Evolutionary conservation across 495 filamentous ascomycete genomes (phyloP).

Genomic region (Aspergillus funiculosus): DNA sequence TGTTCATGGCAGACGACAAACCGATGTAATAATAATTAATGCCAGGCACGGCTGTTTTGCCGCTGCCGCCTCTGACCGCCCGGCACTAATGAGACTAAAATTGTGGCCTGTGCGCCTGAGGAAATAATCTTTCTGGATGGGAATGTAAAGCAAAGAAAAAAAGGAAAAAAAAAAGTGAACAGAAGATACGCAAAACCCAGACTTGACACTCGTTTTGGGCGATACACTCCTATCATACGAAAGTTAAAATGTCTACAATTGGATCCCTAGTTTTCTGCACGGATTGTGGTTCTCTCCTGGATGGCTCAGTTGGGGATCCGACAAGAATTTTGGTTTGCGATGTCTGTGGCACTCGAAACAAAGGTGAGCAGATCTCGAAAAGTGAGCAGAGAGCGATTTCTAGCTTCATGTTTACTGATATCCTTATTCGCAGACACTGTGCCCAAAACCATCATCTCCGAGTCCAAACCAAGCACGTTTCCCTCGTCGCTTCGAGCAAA

Average conservation of each 20-base stretch:
- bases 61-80: constrained; percentile 36
- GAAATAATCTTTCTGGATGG: constrained; percentile 21
- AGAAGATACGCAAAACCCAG: background rate
- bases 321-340: constrained; percentile 74
- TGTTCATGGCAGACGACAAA: constrained; percentile 9
- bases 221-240: background rate
- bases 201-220: background rate
- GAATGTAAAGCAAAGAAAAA: constrained; percentile 9
- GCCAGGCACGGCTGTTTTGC: constrained; percentile 28
- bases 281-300: constrained; percentile 86
- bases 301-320: constrained; percentile 65
- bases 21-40: constrained; percentile 23
- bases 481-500: constrained; percentile 82
- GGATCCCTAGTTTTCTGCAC: constrained; percentile 91
- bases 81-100: constrained; percentile 17
- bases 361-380: constrained; percentile 49
- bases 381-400: background rate
- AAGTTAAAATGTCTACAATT: constrained; percentile 68
- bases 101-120: constrained; percentile 28
- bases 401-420: constrained; percentile 1
- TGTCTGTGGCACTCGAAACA: constrained; percentile 77
- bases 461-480: constrained; percentile 78
- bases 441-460: constrained; percentile 73
- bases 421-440: constrained; percentile 56
- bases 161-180: constrained; percentile 22